These are phyloP conservation scores for Solanum hybrid DNA, from an alignment of 305 asterid genomes.

Conservation along the genomic window DNA sequence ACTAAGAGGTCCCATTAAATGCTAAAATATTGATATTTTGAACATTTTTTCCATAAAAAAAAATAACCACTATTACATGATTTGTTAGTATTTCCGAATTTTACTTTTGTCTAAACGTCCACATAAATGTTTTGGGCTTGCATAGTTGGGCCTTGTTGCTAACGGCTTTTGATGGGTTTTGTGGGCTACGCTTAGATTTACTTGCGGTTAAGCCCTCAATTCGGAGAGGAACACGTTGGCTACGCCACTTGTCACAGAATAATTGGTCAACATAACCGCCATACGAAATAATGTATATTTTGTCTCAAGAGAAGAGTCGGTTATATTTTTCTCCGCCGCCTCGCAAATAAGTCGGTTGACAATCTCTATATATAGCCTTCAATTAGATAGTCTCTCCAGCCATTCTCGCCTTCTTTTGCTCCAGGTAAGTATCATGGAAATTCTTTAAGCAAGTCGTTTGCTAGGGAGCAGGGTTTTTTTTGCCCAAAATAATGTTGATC, in stretches of 20 bases:
- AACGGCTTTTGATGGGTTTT: background rate
- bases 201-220: background rate
- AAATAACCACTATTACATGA: too few species aligned
- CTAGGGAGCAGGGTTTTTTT: background rate
- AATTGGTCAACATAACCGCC: background rate
- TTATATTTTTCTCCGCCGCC: background rate
- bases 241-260: background rate
- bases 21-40: too few species aligned
- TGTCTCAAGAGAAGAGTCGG: background rate
- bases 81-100: background rate
- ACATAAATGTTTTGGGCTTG: background rate
- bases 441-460: background rate
- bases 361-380: background rate
- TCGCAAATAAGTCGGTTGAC: background rate
- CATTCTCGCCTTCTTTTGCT: background rate
- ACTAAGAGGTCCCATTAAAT: too few species aligned
- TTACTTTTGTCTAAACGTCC: background rate
- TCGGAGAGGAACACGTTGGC: background rate
- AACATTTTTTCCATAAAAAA: too few species aligned
- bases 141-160: background rate
- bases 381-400: background rate
- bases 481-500: background rate
- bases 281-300: background rate
- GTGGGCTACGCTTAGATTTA: background rate
- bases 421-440: background rate